Evolutionary conservation across 139 green algal species (phyloP), one percentile per base, ranked within the genome.

Genomic region (Auxenochlorella protothecoides): DNA sequence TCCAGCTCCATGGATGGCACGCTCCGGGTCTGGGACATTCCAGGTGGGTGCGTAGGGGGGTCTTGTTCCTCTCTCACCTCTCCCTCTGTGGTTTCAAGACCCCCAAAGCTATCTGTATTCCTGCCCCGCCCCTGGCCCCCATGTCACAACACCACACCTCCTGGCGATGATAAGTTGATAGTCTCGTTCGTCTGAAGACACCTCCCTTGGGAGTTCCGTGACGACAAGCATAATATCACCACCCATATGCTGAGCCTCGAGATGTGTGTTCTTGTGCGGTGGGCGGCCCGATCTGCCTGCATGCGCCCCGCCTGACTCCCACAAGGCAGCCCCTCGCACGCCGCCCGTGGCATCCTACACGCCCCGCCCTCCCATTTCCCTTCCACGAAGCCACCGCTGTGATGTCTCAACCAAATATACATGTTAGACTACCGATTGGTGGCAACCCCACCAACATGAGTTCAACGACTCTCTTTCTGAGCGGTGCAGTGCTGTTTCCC

Each of bases 1-100:
- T 86, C 78, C 10, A 62, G 85, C 12, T 80, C 81, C 51, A 91
- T 97, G 86, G 93, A 97, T 76, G 88, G 84, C 68, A 93, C 85
- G 3, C 59, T 99, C 57, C 80, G 90, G 13, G 88, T 96, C 69
- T 98, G 88, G 87, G 91, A 98, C 84, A 81, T 99, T 11, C 91
- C 93, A 16, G 80, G 78, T 79, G 65, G 5, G 78, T 60, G 16
- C 2, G 57, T 62, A 2, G 9, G 57, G 9, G 57, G 57, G 57
- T 62, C 11, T 62, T 62, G 57, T 44, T 44, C 27, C 27, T 44
- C 27, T 44, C 27, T 44, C 27, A 44, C 27, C 27, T 44, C 27
- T 1, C 27, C 27, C 27, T 44, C 27, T 44, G 27, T 44, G 27
- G 27, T 44, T 44, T 44, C 27, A 0, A 44, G 27, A 44, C 27